Evolutionary conservation across 2,329 filamentous ascomycete species (phyloP), one percentile per base, ranked within the genome.

Genomic region (Botrytis cinerea): DNA sequence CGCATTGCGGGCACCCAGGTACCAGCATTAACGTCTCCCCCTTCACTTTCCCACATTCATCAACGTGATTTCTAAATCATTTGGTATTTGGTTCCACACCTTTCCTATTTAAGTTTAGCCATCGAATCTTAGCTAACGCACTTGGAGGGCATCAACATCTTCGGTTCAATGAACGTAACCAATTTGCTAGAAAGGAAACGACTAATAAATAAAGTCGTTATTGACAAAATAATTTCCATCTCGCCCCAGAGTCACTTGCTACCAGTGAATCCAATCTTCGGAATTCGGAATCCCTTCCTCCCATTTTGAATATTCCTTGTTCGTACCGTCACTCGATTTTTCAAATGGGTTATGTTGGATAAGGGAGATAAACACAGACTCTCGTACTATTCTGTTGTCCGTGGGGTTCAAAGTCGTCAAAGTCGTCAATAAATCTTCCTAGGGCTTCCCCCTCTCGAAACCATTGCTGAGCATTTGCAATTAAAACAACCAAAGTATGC

Each of bases 351-450:
- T 57, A 43, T 38, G 57, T 68, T 57, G 66, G 48, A 68, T 68
- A 57, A 68, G 66, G n/a, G 62, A 63, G 61, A 57, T 68, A 68
- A 68, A 68, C 66, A 43, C 66, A 68, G 66, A 68, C 66, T 57
- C n/a, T 57, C n/a, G 28, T 28, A 57, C 51, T 28, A 57, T 57
- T 57, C 66, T 57, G 64, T 57, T 68, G 66, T 68, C 66, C 66
- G 66, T 68, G 66, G 66, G 66, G 66, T 68, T 57, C 48, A 68
- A 25, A 32, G 66, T 68, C 66, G 66, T 57, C 48, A 68, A 25
- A 32, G 66, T 68, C 66, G 66, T 68, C 66, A 68, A 68, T 68
- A 57, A 68, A 43, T 68, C 66, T 57, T 43, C 66, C 66, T 68
- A 68, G 66, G 66, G 66, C 66, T 68, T 68, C 38, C 66, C 66